Conservation (phyloP, 768 basidiomycete species). For the Lactarius psammicola region DNA sequence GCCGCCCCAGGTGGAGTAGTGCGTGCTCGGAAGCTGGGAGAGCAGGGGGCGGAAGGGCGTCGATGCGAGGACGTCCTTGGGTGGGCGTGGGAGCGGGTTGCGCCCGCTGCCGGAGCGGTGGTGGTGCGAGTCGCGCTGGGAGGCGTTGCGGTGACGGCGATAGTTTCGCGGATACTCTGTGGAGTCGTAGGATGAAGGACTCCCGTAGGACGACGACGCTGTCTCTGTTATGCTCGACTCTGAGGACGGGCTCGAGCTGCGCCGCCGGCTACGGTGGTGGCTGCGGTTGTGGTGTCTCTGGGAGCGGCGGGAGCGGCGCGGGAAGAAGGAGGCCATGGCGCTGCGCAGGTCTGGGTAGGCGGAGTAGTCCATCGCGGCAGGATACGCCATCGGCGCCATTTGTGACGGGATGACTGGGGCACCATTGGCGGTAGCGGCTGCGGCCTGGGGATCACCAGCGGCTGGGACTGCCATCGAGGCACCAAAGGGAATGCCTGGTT, state of each 20-base stretch:
- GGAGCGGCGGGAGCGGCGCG: slow-evolving; percentile 17
- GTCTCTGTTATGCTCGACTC: neutral
- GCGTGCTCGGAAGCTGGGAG: slow-evolving; percentile 43
- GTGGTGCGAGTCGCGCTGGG: slow-evolving; percentile 45
- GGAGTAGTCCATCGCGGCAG: slow-evolving; percentile 6
- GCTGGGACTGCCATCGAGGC: neutral
- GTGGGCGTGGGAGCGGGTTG: slow-evolving; percentile 67
- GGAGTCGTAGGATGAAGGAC: slow-evolving; percentile 16
- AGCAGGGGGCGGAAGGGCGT: slow-evolving; percentile 58
- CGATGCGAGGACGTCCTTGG: slow-evolving; percentile 55
- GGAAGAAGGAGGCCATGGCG: neutral
- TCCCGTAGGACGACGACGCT: slow-evolving; percentile 8
- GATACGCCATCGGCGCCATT: slow-evolving; percentile 11
- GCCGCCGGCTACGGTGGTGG: slow-evolving; percentile 9
- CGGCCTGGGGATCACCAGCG: neutral
- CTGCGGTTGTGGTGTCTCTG: neutral
- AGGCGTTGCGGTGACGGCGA: slow-evolving; percentile 14
- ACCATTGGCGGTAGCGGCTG: neutral
- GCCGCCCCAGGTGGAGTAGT: slow-evolving; percentile 33
- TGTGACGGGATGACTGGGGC: slow-evolving; percentile 10
- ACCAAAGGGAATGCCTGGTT: neutral
- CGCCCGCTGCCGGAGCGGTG: slow-evolving; percentile 12
- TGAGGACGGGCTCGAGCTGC: slow-evolving; percentile 14
- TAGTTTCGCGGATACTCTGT: slow-evolving; percentile 2
- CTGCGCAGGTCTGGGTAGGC: slow-evolving; percentile 2